phyloP scores from a whole-genome alignment of 257 asterid species.

The Sherardia arvensis region DNA sequence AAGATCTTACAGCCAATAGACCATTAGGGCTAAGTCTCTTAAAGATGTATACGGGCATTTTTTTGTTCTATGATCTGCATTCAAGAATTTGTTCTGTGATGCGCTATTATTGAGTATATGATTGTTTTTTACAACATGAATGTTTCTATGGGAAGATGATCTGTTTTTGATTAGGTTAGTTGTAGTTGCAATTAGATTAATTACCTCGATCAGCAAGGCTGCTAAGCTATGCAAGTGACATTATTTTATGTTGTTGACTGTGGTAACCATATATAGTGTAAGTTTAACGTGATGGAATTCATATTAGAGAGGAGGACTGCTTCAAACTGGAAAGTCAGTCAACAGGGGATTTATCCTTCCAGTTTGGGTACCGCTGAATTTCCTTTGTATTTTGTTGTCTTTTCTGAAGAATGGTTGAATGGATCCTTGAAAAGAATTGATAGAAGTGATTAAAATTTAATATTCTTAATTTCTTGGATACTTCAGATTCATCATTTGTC shows the following conservation, averaged over 20 bases:
- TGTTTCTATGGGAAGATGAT: not conserved
- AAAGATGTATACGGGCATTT: not conserved
- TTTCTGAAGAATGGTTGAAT: not conserved
- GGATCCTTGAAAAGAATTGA: not conserved
- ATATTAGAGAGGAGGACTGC: not conserved
- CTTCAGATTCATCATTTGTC: not conserved
- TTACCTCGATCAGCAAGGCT: not conserved
- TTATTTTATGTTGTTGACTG: not conserved
- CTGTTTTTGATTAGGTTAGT: not conserved
- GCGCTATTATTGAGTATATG: not conserved
- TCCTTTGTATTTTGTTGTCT: not conserved
- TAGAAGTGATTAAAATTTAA: not conserved
- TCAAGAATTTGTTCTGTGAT: not conserved
- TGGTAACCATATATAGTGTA: not conserved
- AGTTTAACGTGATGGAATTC: not conserved
- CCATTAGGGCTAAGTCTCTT: not conserved
- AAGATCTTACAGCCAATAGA: not conserved
- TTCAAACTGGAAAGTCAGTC: not conserved
- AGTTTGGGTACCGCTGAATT: not conserved
- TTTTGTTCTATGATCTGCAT: not conserved
- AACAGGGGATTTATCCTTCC: not conserved
- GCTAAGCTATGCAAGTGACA: not conserved
- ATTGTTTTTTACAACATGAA: not conserved
- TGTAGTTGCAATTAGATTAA: not conserved
- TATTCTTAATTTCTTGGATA: not conserved